These are phyloP conservation scores for Psophocarpus tetragonolobus DNA, from an alignment of 306 rosid species.

Conservation along the genomic window DNA sequence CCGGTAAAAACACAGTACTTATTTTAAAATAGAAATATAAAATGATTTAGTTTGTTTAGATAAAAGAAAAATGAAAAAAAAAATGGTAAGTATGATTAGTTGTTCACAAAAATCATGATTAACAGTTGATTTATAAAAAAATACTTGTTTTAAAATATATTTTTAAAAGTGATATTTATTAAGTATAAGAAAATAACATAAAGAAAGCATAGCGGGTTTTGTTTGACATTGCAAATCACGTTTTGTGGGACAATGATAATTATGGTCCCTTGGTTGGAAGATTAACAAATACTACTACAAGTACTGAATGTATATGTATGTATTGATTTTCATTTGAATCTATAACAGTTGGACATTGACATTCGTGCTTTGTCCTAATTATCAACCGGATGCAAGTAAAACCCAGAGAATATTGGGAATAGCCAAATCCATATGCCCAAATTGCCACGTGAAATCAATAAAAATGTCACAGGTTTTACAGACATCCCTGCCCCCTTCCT, in stretches of 20 bases:
- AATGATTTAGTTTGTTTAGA: no score
- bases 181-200: neutral
- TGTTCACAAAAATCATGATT: no score
- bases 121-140: no score
- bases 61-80: no score
- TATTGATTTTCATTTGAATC: neutral
- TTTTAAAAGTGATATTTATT: no score
- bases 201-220: neutral
- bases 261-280: slow-evolving; percentile 29
- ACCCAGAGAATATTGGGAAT: slow-evolving; percentile 44
- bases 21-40: no score
- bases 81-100: no score
- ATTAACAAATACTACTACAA: neutral
- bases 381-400: slow-evolving; percentile 26
- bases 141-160: no score
- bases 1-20: no score
- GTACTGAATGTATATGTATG: neutral
- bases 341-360: slow-evolving; percentile 27
- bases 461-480: slow-evolving; percentile 45
- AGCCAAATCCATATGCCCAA: slow-evolving; percentile 23
- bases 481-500: slow-evolving; percentile 44
- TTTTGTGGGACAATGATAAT: slow-evolving; percentile 37
- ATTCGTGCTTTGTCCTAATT: slow-evolving; percentile 27
- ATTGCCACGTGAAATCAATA: slow-evolving; percentile 44
- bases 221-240: slow-evolving; percentile 42